Conservation (phyloP, 768 basidiomycete species). For the Epithele typhae region DNA sequence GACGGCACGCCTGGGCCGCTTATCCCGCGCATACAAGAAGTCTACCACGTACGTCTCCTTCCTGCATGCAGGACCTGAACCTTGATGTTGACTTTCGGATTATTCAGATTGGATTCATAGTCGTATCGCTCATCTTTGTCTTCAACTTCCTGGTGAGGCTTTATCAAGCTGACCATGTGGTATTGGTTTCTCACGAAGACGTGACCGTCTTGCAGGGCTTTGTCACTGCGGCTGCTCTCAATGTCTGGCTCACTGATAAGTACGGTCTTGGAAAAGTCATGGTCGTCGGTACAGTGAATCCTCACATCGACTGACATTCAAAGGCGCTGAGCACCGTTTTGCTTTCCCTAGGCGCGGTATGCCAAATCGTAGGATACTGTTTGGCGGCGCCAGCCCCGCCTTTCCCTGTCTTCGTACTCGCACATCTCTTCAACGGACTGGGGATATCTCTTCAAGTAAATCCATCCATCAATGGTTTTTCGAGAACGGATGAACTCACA, state of each 20-base stretch:
- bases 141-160: constrained; percentile 39
- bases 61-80: no score
- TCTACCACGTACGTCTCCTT: constrained; percentile 38
- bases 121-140: constrained; percentile 62
- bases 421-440: constrained; percentile 43
- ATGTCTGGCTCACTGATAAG: constrained; percentile 43
- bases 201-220: constrained; percentile 38
- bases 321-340: no score
- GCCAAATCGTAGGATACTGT: constrained; percentile 50
- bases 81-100: no score
- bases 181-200: background rate
- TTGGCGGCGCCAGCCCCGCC: constrained; percentile 55
- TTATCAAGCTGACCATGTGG: background rate
- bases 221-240: constrained; percentile 41
- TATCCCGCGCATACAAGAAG: constrained; percentile 62
- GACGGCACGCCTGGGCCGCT: constrained; percentile 73
- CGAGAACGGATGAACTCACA: no score
- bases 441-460: constrained; percentile 44
- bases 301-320: background rate
- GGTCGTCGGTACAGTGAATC: constrained; percentile 28
- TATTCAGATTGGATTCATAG: constrained; percentile 41
- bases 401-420: constrained; percentile 58
- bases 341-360: constrained; percentile 29
- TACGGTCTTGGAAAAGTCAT: constrained; percentile 50
- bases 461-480: no score